Evolutionary conservation across 345 rosid species (phyloP).

Genomic region (Salix purpurea): DNA sequence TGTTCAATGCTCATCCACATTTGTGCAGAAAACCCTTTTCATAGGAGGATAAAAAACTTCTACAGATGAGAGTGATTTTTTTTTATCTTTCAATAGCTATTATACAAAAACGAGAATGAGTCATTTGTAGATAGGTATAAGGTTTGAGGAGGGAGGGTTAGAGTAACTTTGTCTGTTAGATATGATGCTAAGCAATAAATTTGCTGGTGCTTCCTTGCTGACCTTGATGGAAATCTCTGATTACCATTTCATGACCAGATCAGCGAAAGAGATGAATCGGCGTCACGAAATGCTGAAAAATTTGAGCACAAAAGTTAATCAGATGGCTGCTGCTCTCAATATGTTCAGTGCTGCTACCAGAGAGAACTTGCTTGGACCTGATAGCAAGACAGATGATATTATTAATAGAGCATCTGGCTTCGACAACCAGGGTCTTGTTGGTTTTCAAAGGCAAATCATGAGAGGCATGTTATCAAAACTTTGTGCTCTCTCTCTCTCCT

Average conservation of each 20-base stretch:
- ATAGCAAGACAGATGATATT: constrained; percentile 58
- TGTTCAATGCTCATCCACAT: not conserved
- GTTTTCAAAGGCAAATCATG: constrained; percentile 85
- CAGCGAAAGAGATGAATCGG: constrained; percentile 93
- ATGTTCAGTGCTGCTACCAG: constrained; percentile 79
- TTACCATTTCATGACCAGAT: constrained; percentile 36
- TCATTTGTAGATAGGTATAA: not conserved
- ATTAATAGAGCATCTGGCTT: constrained; percentile 55
- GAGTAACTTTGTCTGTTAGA: not conserved
- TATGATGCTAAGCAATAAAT: not conserved
- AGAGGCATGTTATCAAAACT: constrained; percentile 49
- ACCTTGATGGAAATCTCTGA: not conserved
- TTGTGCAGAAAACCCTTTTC: not conserved
- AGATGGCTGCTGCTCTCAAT: constrained; percentile 78
- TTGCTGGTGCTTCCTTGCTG: not conserved
- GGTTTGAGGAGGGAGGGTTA: not conserved
- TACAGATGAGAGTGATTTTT: not conserved
- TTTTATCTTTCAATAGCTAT: not conserved
- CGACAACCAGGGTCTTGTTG: constrained; percentile 85
- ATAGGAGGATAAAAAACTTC: not conserved
- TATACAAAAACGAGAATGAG: not conserved
- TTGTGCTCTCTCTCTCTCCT: not conserved
- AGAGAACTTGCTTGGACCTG: constrained; percentile 82
- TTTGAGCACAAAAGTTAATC: constrained; percentile 66
- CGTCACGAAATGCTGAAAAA: constrained; percentile 83